phyloP scores from a whole-genome alignment of 225 moss, liverwort and hornwort genomes.

The Lunularia cruciata region DNA sequence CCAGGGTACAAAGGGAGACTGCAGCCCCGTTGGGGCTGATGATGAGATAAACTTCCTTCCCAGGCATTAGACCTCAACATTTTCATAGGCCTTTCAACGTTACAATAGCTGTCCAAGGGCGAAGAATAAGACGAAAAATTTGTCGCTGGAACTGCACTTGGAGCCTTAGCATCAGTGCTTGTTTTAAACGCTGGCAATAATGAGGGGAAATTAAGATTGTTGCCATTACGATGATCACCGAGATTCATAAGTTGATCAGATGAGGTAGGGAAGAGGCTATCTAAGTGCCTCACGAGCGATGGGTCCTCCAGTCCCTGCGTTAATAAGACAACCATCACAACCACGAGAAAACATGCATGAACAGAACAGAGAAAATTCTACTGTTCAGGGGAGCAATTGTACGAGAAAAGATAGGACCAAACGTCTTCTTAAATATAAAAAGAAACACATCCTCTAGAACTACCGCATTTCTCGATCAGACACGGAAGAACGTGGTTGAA shows the following conservation, averaged over 20 bases:
- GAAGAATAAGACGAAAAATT: not conserved
- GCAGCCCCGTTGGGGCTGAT: not conserved
- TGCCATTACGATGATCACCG: slow-evolving; percentile 3
- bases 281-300: slow-evolving; percentile 26
- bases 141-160: not conserved
- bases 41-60: slow-evolving; percentile 10
- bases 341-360: not conserved
- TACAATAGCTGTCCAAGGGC: slow-evolving; percentile 9
- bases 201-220: slow-evolving; percentile 2
- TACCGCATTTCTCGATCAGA: too few relatives aligned
- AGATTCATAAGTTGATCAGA: slow-evolving; percentile 12
- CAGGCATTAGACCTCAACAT: slow-evolving; percentile 12
- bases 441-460: too few relatives aligned
- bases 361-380: too few relatives aligned
- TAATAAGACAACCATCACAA: not conserved
- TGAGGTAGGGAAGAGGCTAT: slow-evolving; percentile 15
- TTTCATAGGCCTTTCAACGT: slow-evolving; percentile 17
- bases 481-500: too few relatives aligned
- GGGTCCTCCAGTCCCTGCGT: slow-evolving; percentile 33
- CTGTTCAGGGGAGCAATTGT: too few relatives aligned
- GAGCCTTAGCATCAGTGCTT: not conserved
- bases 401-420: too few relatives aligned
- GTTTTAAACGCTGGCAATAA: not conserved
- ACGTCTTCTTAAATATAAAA: too few relatives aligned
- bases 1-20: not conserved